A percentile compares a stretch with the other conserved stretches of the same genome.
Conservation (phyloP, 345 rosid species). For the Rhodamnia argentea region DNA sequence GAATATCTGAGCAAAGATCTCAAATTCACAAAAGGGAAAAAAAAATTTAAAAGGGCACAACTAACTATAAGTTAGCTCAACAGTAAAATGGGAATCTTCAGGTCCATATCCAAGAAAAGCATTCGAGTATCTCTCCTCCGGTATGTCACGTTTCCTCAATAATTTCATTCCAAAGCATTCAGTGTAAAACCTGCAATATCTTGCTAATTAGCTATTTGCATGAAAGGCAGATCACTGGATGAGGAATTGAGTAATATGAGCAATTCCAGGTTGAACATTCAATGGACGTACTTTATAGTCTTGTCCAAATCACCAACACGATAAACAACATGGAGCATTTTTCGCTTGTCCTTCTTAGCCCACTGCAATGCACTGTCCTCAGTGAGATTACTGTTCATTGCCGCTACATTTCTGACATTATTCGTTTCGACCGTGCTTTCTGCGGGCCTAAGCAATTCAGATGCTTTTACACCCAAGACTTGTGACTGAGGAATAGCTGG, state of each 20-base stretch:
- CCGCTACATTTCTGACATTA: slow-evolving; percentile 42
- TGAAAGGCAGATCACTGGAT: background rate
- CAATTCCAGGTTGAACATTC: background rate
- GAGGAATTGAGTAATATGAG: background rate
- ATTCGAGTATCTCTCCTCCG: slow-evolving; percentile 90
- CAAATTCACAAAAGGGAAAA: background rate
- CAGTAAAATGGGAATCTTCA: slow-evolving; percentile 85
- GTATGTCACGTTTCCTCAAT: slow-evolving; percentile 86
- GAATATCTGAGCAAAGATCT: background rate
- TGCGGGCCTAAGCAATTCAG: slow-evolving; percentile 37
- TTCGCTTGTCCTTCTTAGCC: slow-evolving; percentile 69
- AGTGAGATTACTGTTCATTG: slow-evolving; percentile 39
- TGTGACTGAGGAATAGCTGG: slow-evolving; percentile 56
- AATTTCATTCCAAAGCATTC: slow-evolving; percentile 97
- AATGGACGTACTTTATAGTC: slow-evolving; percentile 60
- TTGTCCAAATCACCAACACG: slow-evolving; percentile 95
- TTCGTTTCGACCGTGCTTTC: slow-evolving; percentile 21
- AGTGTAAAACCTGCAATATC: slow-evolving; percentile 58
- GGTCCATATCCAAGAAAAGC: slow-evolving; percentile 99
- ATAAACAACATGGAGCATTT: slow-evolving; percentile 92
- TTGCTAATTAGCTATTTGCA: background rate
- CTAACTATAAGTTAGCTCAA: slow-evolving; percentile 90
- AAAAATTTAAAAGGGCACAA: background rate
- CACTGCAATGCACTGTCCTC: slow-evolving; percentile 53
- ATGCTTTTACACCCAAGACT: slow-evolving; percentile 29